These are phyloP conservation scores for Scheffersomyces stambukii DNA, from an alignment of 1,139 yeast genomes.

Conservation along the genomic window DNA sequence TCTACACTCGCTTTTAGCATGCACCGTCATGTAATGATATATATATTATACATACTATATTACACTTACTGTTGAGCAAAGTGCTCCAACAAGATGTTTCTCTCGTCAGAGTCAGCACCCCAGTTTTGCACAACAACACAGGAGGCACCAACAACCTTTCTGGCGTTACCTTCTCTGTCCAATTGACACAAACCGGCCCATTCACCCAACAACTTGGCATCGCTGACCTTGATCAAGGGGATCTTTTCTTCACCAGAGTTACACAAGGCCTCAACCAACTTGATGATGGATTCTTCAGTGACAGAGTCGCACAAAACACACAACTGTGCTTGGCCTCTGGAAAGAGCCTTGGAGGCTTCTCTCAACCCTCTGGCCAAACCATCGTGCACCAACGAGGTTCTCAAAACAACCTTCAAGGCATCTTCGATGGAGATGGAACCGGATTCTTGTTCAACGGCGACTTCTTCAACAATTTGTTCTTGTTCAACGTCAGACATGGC, in stretches of 20 bases:
- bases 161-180: conserved; percentile 99
- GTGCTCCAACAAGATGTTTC: conserved; percentile 94
- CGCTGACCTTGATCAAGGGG: conserved; percentile 98
- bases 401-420: conserved; percentile 96
- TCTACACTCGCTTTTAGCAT: no score
- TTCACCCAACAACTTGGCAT: conserved; percentile 99
- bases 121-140: conserved; percentile 99
- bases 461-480: conserved; percentile 83
- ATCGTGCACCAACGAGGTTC: conserved; percentile 97
- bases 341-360: conserved; percentile 98
- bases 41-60: no score
- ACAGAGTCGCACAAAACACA: conserved; percentile 98
- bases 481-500: conserved; percentile 85
- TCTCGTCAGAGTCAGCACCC: conserved; percentile 99
- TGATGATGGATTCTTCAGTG: conserved; percentile 95
- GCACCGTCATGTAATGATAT: no score
- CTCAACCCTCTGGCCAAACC: conserved; percentile 99
- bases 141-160: conserved; percentile 99
- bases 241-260: conserved; percentile 96
- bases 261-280: conserved; percentile 98
- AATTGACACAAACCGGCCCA: conserved; percentile 99
- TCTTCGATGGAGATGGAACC: conserved; percentile 96
- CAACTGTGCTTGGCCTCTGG: conserved; percentile 96
- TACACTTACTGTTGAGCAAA: conserved; percentile 78
- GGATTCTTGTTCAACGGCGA: conserved; percentile 79